A percentile compares a stretch with the other conserved stretches of the same genome.
These are phyloP conservation scores for Suhomyces pyralidae DNA, from an alignment of 805 yeast genomes.

Conservation along the genomic window DNA sequence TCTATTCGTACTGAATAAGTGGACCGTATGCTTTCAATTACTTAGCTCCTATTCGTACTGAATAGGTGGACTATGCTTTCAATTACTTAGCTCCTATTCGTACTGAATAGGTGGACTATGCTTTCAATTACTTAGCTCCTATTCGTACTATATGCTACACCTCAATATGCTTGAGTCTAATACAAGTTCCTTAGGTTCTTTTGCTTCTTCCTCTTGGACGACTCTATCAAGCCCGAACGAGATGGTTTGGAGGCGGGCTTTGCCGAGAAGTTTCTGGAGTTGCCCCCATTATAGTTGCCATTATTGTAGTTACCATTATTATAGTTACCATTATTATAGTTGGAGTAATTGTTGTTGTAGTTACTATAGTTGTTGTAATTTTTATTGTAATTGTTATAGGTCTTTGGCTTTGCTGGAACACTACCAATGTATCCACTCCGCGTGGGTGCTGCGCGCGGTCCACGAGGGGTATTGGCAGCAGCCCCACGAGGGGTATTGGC, in stretches of 20 bases:
- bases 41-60: too few species aligned
- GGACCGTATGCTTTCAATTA: too few species aligned
- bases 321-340: conserved; percentile 5
- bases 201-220: conserved; percentile 8
- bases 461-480: not conserved
- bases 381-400: not conserved
- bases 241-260: conserved; percentile 13
- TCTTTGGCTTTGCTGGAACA: conserved; percentile 1
- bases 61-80: too few species aligned
- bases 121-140: too few species aligned
- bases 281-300: not conserved
- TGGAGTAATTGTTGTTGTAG: not conserved
- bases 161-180: not conserved
- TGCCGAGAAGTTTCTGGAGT: not conserved
- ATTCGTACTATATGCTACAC: too few species aligned
- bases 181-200: conserved; percentile 10
- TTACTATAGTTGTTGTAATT: not conserved
- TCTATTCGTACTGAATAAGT: too few species aligned
- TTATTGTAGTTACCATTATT: conserved; percentile 4
- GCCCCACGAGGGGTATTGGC: not conserved
- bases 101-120: too few species aligned
- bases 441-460: not conserved
- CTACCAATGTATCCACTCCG: conserved; percentile 4
- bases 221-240: conserved; percentile 23
- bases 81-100: too few species aligned